Conservation (phyloP, 371 early-diverging fungal species). For the Encephalitozoon hellem region DNA sequence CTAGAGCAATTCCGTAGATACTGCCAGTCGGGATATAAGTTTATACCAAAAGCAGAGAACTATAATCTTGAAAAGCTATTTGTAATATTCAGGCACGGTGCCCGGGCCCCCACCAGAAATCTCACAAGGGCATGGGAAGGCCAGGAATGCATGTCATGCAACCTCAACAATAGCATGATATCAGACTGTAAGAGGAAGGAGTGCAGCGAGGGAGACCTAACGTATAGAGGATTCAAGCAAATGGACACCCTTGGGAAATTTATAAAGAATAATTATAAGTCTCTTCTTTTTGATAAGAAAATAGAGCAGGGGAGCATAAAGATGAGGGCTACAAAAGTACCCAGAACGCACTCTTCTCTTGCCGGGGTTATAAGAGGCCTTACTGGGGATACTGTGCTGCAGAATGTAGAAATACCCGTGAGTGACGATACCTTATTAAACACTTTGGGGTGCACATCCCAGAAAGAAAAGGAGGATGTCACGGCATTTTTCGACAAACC, state of each 20-base stretch:
- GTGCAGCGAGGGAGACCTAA: slow-evolving; percentile 43
- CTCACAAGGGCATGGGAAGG: slow-evolving; percentile 23
- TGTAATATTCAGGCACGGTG: slow-evolving; percentile 58
- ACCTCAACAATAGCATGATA: background rate
- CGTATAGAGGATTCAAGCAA: slow-evolving; percentile 51
- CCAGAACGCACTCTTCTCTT: slow-evolving; percentile 37
- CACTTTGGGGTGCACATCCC: background rate
- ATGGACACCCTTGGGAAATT: slow-evolving; percentile 46
- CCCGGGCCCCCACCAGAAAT: slow-evolving; percentile 42
- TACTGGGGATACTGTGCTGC: background rate
- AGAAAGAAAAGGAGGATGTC: background rate
- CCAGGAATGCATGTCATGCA: slow-evolving; percentile 45
- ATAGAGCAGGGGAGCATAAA: background rate
- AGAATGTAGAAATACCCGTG: background rate
- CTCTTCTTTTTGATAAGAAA: background rate
- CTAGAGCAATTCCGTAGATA: background rate
- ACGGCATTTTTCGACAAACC: background rate
- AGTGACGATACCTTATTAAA: background rate
- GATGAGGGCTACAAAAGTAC: slow-evolving; percentile 22
- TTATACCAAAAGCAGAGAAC: background rate
- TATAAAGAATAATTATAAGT: slow-evolving; percentile 47
- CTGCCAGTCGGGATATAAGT: slow-evolving; percentile 16
- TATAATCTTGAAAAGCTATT: slow-evolving; percentile 29
- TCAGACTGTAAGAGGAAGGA: slow-evolving; percentile 27
- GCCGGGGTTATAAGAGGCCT: slow-evolving; percentile 30